phyloP scores from a whole-genome alignment of 2,329 filamentous ascomycete genomes.

The Botrytis aclada region DNA sequence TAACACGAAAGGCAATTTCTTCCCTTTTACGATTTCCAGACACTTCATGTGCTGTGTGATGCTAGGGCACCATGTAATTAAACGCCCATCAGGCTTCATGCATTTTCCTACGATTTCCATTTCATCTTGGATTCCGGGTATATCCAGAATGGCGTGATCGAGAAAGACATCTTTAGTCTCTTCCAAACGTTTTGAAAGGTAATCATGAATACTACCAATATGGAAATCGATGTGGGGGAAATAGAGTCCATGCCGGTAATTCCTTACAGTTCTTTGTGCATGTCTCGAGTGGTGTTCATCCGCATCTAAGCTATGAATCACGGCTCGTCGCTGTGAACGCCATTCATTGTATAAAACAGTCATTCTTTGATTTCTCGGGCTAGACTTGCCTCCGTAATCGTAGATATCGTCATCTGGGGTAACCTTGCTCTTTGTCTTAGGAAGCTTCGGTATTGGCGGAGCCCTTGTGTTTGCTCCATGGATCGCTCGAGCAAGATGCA shows the following conservation, averaged over 20 bases:
- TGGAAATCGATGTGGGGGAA: slow-evolving; percentile 70
- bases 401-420: slow-evolving; percentile 3
- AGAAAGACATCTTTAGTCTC: slow-evolving; percentile 58
- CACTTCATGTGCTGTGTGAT: slow-evolving; percentile 74
- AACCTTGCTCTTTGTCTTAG: not conserved
- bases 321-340: slow-evolving; percentile 52
- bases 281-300: slow-evolving; percentile 59
- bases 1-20: slow-evolving; percentile 52
- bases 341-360: slow-evolving; percentile 27
- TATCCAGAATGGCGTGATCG: slow-evolving; percentile 68
- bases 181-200: slow-evolving; percentile 53
- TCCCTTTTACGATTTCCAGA: slow-evolving; percentile 51
- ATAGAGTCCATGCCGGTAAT: slow-evolving; percentile 70
- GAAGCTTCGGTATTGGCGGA: slow-evolving; percentile 38
- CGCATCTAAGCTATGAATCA: slow-evolving; percentile 74
- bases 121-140: slow-evolving; percentile 59
- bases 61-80: slow-evolving; percentile 72
- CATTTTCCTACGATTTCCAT: slow-evolving; percentile 52
- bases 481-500: slow-evolving; percentile 72
- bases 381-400: not conserved
- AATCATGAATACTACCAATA: slow-evolving; percentile 61
- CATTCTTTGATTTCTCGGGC: not conserved
- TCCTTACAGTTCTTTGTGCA: slow-evolving; percentile 61
- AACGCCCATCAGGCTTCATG: slow-evolving; percentile 59
- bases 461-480: slow-evolving; percentile 66